These are phyloP conservation scores for Elongisporangium anandrum DNA, from an alignment of 352 stramenopile species.

Conservation along the genomic window DNA sequence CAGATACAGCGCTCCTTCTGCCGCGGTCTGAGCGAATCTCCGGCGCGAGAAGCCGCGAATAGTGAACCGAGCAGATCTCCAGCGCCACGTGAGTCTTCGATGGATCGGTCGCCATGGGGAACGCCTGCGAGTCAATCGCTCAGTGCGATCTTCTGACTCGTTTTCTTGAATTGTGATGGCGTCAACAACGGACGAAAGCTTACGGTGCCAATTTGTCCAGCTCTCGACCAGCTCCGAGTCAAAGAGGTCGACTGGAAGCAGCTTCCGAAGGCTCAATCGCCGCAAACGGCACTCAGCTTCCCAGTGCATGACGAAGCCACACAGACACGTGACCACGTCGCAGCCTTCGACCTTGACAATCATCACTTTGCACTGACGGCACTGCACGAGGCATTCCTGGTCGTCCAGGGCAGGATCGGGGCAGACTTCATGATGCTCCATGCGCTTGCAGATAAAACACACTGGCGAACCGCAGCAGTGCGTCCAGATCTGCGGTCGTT, in stretches of 20 bases:
- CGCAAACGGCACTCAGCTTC: conserved; percentile 13
- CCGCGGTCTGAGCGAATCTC: too few relatives aligned
- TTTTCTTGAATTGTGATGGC: background rate
- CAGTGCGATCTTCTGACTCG: too few relatives aligned
- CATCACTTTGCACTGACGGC: conserved; percentile 30
- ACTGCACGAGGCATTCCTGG: conserved; percentile 28
- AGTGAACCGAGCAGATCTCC: too few relatives aligned
- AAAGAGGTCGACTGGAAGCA: conserved; percentile 28
- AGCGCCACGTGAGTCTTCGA: too few relatives aligned
- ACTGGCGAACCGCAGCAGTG: conserved; percentile 27
- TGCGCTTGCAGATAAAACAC: conserved; percentile 57
- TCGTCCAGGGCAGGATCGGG: conserved; percentile 15
- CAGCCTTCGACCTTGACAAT: conserved; percentile 54
- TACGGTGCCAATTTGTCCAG: conserved; percentile 7
- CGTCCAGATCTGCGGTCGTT: conserved; percentile 21
- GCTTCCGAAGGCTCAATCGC: conserved; percentile 5
- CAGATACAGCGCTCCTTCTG: too few relatives aligned
- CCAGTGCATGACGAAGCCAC: conserved; percentile 40
- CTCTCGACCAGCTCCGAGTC: conserved; percentile 8
- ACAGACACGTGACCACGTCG: conserved; percentile 40
- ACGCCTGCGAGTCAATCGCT: too few relatives aligned
- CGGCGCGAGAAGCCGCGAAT: too few relatives aligned
- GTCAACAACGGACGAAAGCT: too few relatives aligned
- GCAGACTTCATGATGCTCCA: conserved; percentile 23
- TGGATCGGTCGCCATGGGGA: too few relatives aligned